Evolutionary conservation across 768 basidiomycete species (phyloP).

Genomic region (Mycena kentingensis): DNA sequence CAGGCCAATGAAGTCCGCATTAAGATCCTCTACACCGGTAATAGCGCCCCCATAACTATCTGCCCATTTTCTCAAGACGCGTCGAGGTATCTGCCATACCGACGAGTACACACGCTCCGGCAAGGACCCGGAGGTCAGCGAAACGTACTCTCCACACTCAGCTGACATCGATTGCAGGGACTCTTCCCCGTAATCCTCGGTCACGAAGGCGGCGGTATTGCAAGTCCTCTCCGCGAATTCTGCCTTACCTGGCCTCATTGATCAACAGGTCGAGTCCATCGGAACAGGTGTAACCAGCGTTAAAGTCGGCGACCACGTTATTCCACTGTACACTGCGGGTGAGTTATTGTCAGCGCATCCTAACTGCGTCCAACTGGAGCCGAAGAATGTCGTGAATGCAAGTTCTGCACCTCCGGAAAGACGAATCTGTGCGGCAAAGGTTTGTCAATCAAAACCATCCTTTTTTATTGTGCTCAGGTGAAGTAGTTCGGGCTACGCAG

Average conservation of each 20-base stretch:
- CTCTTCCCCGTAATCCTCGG: conserved; percentile 92
- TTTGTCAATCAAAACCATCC: conserved; percentile 33
- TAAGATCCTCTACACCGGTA: conserved; percentile 88
- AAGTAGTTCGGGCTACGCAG: conserved; percentile 84
- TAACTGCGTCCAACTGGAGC: not conserved
- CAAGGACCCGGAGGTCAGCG: conserved; percentile 95
- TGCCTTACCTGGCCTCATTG: conserved; percentile 6
- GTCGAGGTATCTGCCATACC: conserved; percentile 89
- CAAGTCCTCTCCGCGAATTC: conserved; percentile 40
- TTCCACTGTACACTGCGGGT: conserved; percentile 96
- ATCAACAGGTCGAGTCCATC: conserved; percentile 85
- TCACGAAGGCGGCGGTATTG: conserved; percentile 92
- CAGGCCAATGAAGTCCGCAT: conserved; percentile 90
- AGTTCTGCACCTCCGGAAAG: conserved; percentile 98
- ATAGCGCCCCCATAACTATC: conserved; percentile 25
- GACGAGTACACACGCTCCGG: conserved; percentile 97
- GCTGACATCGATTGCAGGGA: conserved; percentile 49
- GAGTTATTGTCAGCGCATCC: conserved; percentile 18
- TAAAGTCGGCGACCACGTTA: conserved; percentile 89
- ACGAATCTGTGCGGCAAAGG: conserved; percentile 98
- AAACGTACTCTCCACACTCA: conserved; percentile 17
- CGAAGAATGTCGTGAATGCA: conserved; percentile 91
- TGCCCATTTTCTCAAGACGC: conserved; percentile 11
- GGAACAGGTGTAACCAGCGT: conserved; percentile 89
- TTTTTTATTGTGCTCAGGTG: not conserved